A percentile compares a stretch with the other conserved stretches of the same genome.
Conservation (phyloP, 306 rosid genomes). For the Amphicarpaea edgeworthii region DNA sequence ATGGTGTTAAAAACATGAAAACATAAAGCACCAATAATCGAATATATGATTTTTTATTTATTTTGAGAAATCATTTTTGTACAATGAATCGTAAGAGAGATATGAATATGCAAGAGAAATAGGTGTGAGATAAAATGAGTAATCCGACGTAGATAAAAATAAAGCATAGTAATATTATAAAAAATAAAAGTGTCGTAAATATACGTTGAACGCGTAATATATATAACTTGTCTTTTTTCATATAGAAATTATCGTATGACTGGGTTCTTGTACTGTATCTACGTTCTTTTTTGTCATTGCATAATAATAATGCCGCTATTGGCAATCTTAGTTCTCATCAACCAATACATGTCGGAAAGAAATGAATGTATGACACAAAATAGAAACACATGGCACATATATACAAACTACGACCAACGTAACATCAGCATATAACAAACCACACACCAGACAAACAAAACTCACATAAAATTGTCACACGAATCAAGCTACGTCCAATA, state of each 20-base stretch:
- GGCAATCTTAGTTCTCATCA: conserved; percentile 34
- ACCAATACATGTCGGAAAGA: not conserved
- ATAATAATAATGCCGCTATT: not conserved
- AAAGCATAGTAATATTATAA: too few relatives aligned
- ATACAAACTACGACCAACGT: not conserved
- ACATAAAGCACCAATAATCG: not conserved
- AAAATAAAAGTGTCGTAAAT: not conserved
- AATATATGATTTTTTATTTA: too few relatives aligned
- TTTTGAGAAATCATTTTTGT: not conserved
- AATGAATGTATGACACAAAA: conserved; percentile 3
- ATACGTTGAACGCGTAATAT: not conserved
- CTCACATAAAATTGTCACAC: not conserved
- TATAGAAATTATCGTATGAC: not conserved
- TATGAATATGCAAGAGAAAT: not conserved
- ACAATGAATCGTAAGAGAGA: not conserved
- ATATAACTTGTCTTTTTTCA: not conserved
- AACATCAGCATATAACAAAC: conserved; percentile 5
- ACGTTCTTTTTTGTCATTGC: not conserved
- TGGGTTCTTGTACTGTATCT: not conserved
- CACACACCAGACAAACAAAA: conserved; percentile 28
- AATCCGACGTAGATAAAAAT: not conserved
- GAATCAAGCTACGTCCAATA: conserved; percentile 1
- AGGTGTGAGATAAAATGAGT: not conserved
- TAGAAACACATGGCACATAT: not conserved
- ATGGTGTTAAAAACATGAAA: too few relatives aligned